Base-by-base conservation (phyloP, 2,329 filamentous ascomycete genomes). In the Neofusicoccum kwambonambiense region DNA sequence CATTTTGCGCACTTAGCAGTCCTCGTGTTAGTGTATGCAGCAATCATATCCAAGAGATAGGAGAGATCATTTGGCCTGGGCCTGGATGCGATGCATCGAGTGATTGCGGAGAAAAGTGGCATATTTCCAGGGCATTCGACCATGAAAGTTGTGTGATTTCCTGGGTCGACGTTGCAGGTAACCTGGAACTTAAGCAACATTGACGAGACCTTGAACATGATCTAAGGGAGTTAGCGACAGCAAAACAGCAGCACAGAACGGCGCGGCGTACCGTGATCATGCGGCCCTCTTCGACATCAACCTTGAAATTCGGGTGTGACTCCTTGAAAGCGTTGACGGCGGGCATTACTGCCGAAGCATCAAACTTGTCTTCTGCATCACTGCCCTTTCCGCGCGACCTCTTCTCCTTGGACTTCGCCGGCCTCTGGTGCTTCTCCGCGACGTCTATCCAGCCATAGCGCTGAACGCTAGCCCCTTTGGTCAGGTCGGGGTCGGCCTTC, bases 361-460 rank as follows among this genome's bases (percentile, higher is more conserved):
- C 27, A 60, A 47, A 15, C 52, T 50, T 56, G 4, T 64, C 60
- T n/a, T 56, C 3, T n/a, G 5, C 3, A 70, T 67, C 15, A 71
- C 68, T 17, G 39, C 17, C 22, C 50, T 68, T 42, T 67, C 62
- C 37, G 17, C 60, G 42, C 39, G 42, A 58, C 44, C 31, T 62
- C 54, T 17, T 66, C 34, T 72, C 65, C 9, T 42, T 62, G 9
- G 58, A 31, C 31, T 60, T 60, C 2, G n/a, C 31, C 7, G 56
- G 56, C 61, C 13, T 63, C 22, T 65, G 68, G 49, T 72, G 68
- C 34, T 69, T 70, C 8, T 65, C 65, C 17, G 72, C 74, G 62
- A 67, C 68, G 37, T 77, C 72, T n/a, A 68, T 62, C 78, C 78
- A 81, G 22, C 79, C 79, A 56, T 77, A 76, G n/a, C 70, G 70